phyloP scores from a whole-genome alignment of 192 early-diverging fungal species.

The Podila verticillata region DNA sequence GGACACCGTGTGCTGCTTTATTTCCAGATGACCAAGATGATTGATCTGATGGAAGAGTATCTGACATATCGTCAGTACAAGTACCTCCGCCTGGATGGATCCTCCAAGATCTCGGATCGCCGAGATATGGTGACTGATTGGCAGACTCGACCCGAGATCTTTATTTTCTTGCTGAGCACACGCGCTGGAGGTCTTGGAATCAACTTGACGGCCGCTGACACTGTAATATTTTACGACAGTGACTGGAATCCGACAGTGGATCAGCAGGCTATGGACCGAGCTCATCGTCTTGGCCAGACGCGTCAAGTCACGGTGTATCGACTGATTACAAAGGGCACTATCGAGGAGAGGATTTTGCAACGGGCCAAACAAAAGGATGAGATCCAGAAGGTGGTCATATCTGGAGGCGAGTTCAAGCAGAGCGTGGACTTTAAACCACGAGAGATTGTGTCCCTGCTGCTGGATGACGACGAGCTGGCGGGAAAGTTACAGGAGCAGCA shows the following conservation, averaged over 20 bases:
- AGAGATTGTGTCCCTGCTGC: conserved; percentile 86
- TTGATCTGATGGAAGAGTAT: conserved; percentile 91
- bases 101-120: conserved; percentile 86
- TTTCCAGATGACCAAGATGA: conserved; percentile 93
- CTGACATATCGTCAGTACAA: conserved; percentile 85
- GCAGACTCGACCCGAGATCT: conserved; percentile 88
- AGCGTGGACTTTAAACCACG: conserved; percentile 88
- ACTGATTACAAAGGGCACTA: conserved; percentile 79
- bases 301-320: conserved; percentile 88
- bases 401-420: conserved; percentile 85
- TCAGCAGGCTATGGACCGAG: conserved; percentile 93
- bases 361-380: conserved; percentile 93
- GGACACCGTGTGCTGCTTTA: conserved; percentile 85
- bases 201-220: conserved; percentile 91
- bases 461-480: conserved; percentile 81
- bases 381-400: conserved; percentile 95
- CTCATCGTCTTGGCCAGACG: conserved; percentile 86
- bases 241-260: conserved; percentile 94
- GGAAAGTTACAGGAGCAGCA: conserved; percentile 63
- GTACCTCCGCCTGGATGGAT: conserved; percentile 90
- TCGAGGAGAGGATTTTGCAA: conserved; percentile 84
- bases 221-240: conserved; percentile 88
- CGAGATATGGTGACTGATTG: conserved; percentile 92
- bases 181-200: conserved; percentile 90
- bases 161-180: conserved; percentile 86